phyloP scores from a whole-genome alignment of 352 stramenopile species.

The Pythium aphanidermatum region DNA sequence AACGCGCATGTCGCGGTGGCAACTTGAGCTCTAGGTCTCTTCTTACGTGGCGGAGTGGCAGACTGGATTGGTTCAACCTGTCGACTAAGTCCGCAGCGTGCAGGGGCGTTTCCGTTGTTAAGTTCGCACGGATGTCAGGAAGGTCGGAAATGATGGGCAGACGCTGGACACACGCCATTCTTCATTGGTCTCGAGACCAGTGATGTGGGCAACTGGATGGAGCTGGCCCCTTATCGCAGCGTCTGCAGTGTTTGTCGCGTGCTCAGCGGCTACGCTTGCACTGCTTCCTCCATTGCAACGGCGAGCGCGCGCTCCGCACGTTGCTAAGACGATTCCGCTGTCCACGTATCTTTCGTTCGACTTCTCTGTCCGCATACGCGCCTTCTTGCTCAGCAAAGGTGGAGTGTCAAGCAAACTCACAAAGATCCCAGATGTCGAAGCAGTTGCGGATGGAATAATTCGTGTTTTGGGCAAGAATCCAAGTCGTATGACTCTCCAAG shows the following conservation, averaged over 20 bases:
- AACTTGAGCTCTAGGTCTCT: neutral
- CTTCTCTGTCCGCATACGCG: conserved; percentile 33
- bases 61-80: conserved; percentile 11
- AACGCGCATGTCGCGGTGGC: neutral
- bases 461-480: conserved; percentile 82
- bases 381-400: conserved; percentile 31
- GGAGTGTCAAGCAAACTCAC: conserved; percentile 37
- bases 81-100: no score
- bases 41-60: conserved; percentile 10
- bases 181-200: neutral
- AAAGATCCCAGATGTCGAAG: conserved; percentile 31
- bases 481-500: conserved; percentile 82
- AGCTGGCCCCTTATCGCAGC: conserved; percentile 1
- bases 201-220: conserved; percentile 3
- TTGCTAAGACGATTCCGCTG: conserved; percentile 22
- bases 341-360: conserved; percentile 37
- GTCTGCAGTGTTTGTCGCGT: neutral
- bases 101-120: no score
- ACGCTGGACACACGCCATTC: neutral
- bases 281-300: conserved; percentile 11
- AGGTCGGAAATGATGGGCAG: no score
- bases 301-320: conserved; percentile 1
- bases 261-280: conserved; percentile 1
- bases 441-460: conserved; percentile 44
- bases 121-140: conserved; percentile 4